Evolutionary conservation across 768 basidiomycete species (phyloP).

Genomic region (Myochromella boudieri): DNA sequence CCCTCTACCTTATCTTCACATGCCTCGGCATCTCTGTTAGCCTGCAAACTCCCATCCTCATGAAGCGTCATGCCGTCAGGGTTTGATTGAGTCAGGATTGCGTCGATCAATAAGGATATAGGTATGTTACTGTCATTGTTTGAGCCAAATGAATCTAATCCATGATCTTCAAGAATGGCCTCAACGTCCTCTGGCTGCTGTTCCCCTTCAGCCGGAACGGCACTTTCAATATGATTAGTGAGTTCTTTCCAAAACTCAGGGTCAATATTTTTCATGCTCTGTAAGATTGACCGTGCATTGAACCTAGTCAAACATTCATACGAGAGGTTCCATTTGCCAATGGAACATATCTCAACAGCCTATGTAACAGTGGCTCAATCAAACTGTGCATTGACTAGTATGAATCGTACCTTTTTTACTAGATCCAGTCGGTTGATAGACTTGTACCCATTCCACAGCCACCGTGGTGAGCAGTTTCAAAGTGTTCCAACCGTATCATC

Average conservation of each 20-base stretch:
- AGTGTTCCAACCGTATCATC: background rate
- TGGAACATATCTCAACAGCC: background rate
- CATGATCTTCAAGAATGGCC: background rate
- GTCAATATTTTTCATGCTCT: conserved; percentile 2
- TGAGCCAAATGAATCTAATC: background rate
- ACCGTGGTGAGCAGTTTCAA: background rate
- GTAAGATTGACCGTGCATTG: background rate
- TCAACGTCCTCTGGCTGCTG: background rate
- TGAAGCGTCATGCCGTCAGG: no score
- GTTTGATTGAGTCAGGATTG: no score
- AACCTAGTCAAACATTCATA: conserved; percentile 8
- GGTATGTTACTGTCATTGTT: conserved; percentile 12
- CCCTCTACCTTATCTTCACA: no score
- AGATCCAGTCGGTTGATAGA: conserved; percentile 2
- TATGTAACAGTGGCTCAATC: background rate
- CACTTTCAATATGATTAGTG: no score
- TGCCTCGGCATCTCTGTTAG: background rate
- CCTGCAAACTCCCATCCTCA: background rate
- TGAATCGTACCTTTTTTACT: conserved; percentile 1
- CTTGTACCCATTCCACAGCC: conserved; percentile 10
- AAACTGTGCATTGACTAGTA: background rate
- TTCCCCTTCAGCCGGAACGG: no score
- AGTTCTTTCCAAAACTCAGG: conserved; percentile 10
- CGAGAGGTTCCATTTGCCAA: conserved; percentile 7
- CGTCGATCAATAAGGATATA: background rate